Conservation (phyloP, 2,329 filamentous ascomycete species). For the Trichoderma oligosporum region DNA sequence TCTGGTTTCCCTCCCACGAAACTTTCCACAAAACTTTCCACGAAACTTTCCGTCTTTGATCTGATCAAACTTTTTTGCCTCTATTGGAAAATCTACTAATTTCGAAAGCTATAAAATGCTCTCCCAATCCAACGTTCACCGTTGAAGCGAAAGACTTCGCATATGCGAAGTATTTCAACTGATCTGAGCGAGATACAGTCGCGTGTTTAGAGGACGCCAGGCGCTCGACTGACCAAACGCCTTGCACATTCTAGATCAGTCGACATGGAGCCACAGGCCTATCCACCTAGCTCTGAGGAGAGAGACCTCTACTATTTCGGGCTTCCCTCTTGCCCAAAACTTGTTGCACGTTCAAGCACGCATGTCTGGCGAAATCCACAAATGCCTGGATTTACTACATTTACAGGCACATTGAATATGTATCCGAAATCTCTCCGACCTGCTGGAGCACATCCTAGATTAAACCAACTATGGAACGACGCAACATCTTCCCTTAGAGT, state of each 20-base stretch:
- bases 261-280: background rate
- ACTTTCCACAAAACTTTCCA: no score
- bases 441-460: background rate
- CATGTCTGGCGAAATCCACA: background rate
- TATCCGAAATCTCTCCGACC: background rate
- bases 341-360: background rate
- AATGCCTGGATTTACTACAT: background rate
- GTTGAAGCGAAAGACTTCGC: background rate
- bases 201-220: background rate
- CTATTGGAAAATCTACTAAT: background rate
- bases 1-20: no score
- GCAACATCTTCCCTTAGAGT: background rate
- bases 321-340: background rate
- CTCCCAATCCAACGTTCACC: background rate
- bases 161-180: background rate
- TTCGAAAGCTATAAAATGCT: background rate
- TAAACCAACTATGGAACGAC: background rate
- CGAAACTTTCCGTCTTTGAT: no score
- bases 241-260: background rate
- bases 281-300: background rate
- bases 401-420: background rate
- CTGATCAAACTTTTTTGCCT: background rate
- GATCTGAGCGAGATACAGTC: background rate
- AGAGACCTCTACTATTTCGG: background rate
- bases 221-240: background rate